phyloP scores from a whole-genome alignment of 2,329 filamentous ascomycete species.

The Colletotrichum navitas region DNA sequence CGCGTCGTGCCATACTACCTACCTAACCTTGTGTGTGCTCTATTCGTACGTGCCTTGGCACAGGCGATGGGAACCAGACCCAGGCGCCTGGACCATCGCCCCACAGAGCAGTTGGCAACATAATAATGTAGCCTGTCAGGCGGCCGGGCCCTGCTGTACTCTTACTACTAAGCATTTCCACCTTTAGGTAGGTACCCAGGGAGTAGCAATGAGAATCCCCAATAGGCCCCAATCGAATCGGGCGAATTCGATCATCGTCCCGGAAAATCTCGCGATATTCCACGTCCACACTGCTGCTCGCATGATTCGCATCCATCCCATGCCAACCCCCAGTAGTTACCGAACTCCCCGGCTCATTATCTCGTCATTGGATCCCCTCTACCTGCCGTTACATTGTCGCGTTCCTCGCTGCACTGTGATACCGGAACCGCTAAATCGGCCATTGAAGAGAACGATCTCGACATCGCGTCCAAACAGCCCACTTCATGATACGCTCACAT shows the following conservation, averaged over 20 bases:
- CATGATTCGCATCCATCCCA: conserved; percentile 27
- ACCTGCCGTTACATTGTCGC: conserved; percentile 12
- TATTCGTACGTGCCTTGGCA: too few relatives aligned
- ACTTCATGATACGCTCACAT: conserved; percentile 41
- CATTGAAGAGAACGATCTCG: conserved; percentile 14
- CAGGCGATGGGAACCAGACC: conserved; percentile 7
- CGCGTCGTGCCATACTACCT: conserved; percentile 10
- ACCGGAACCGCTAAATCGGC: background rate
- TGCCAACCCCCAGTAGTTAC: conserved; percentile 19
- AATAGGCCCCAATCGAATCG: conserved; percentile 33
- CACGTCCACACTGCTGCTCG: conserved; percentile 32
- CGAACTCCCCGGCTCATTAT: conserved; percentile 23
- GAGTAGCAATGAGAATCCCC: conserved; percentile 15
- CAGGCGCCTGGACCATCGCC: conserved; percentile 33
- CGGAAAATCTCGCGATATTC: conserved; percentile 40
- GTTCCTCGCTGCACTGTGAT: conserved; percentile 3
- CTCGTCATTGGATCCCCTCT: conserved; percentile 7
- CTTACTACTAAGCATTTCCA: background rate
- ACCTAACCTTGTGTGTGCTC: background rate
- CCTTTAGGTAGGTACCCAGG: background rate
- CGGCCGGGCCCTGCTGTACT: background rate
- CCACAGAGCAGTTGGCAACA: conserved; percentile 24
- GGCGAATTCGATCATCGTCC: conserved; percentile 38
- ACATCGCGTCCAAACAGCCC: conserved; percentile 34
- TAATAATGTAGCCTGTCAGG: conserved; percentile 21